Evolutionary conservation across 2,329 filamentous ascomycete species (phyloP), one percentile per base, ranked within the genome.

Genomic region (Monosporascus sp.): DNA sequence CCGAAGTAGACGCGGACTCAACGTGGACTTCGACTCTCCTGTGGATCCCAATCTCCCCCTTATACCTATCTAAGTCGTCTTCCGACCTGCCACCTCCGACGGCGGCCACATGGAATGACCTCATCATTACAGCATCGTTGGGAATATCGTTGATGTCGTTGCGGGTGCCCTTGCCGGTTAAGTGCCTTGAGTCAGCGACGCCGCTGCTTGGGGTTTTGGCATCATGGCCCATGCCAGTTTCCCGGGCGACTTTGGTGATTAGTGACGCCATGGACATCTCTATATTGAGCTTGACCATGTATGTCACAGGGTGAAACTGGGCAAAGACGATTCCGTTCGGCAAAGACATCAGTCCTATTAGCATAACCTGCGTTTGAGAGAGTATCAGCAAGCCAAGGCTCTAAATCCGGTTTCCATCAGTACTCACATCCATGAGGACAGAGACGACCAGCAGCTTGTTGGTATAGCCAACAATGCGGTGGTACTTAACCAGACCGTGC

Each of bases 391-490:
- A 11, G 15, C 50, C 37, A 9, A n/a, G 20, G 17, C 35, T 54
- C 36, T 48, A 51, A 20, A 27, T 49, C 17, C 5, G 8, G 22
- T 46, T 5, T 15, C 6, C 5, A 41, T 22, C 9, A 1, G 31
- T 8, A 58, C 70, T 57, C 57, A 74, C 68, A 55, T 81, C 78
- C 75, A 81, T 77, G 3, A 70, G 61, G 6, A 81, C 66, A 0
- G 78, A 80, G 0, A 81, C 44, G 5, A 73, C 35, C 61, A 81
- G 77, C 17, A 81, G 72, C 43, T 71, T 71, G 24, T 75, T 72
- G 50, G 80, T 81, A 66, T 79, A 80, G 7, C 66, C 66, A 3
- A 79, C 72, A 0, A 81, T 70, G 4, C 72, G 72, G 54, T 74
- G 70, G 61, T 81, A 81, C 56, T 81, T 81, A 7, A 71, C 71